phyloP scores from a whole-genome alignment of 305 asterid genomes.

The Solanum chacoense region DNA sequence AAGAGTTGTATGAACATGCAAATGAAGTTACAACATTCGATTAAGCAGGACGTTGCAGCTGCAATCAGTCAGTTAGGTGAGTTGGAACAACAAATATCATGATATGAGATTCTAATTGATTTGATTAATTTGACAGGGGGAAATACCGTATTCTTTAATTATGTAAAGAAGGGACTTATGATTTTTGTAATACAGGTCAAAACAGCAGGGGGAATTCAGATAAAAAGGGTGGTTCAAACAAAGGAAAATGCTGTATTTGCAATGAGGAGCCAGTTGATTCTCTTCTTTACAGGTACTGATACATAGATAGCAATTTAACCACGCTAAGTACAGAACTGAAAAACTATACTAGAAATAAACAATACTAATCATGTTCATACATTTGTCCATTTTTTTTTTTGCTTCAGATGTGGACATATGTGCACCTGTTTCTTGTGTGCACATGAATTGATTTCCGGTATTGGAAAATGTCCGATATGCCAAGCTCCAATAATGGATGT shows the following conservation, averaged over 20 bases:
- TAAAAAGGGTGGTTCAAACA: constrained; percentile 11
- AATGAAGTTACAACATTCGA: constrained; percentile 40
- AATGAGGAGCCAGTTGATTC: constrained; percentile 45
- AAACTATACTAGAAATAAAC: neutral
- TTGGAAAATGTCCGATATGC: constrained; percentile 71
- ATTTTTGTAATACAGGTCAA: constrained; percentile 25
- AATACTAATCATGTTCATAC: neutral
- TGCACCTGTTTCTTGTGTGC: constrained; percentile 82
- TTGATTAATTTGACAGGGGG: neutral
- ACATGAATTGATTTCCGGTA: constrained; percentile 47
- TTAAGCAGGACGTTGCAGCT: constrained; percentile 36
- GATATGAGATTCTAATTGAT: neutral
- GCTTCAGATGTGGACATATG: constrained; percentile 79
- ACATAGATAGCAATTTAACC: neutral
- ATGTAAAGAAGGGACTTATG: neutral
- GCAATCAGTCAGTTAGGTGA: constrained; percentile 44
- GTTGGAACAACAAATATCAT: neutral
- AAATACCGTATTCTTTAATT: neutral
- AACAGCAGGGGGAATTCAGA: constrained; percentile 22
- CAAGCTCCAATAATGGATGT: constrained; percentile 60
- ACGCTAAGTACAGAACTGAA: neutral
- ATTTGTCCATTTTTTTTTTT: neutral
- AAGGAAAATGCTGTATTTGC: constrained; percentile 57
- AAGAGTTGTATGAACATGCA: constrained; percentile 68
- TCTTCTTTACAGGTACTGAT: constrained; percentile 60